Base-by-base conservation (phyloP, 306 rosid species). In the Biancaea sappan region DNA sequence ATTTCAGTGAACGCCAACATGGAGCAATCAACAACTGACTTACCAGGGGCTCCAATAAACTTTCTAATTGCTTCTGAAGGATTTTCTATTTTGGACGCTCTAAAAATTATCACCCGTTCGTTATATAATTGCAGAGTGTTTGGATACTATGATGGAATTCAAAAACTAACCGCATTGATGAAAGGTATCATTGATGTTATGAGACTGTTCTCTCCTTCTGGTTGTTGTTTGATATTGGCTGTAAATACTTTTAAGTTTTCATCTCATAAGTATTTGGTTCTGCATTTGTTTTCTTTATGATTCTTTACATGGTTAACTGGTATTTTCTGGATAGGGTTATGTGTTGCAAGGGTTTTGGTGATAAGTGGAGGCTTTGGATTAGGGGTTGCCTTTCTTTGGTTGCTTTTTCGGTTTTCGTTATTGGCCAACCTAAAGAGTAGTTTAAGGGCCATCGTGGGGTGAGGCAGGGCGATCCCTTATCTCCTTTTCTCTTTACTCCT, bases 111-210 rank as follows among this genome's bases (percentile, higher is more conserved):
- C 60, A 77, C 80, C 61, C 93, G 89, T 66, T 91, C 99, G 25
- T 79, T 90, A 85, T 90, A 94, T 63, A 94, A 92, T 84, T 94
- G 99, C 82, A 86, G 89, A 79, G 86, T 92, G 60, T 92, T 94
- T 83, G 96, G 99, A 77, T 92, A 90, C 85, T 87, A 82, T 77
- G 89, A 96, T 71, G 99, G 99, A 69, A 83, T 94, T 82, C 95
- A 87, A 76, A 94, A 92, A 81, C 89, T 94, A 29, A 92, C 90
- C 6, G 99, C 95, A 37, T 67, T 94, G 78, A 87, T 92, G 99
- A 94, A 94, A 92, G 99, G 99, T 94, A 80, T 73, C 73, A 41
- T 72, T 8, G 26, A 29, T 75, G 53, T 44, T 62, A 14, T 40
- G 28, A 19, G 59, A 25, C 63, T 38, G 46, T 72, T 69, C 31